phyloP scores from a whole-genome alignment of 1,139 yeast species.

The Taphrina pruni region DNA sequence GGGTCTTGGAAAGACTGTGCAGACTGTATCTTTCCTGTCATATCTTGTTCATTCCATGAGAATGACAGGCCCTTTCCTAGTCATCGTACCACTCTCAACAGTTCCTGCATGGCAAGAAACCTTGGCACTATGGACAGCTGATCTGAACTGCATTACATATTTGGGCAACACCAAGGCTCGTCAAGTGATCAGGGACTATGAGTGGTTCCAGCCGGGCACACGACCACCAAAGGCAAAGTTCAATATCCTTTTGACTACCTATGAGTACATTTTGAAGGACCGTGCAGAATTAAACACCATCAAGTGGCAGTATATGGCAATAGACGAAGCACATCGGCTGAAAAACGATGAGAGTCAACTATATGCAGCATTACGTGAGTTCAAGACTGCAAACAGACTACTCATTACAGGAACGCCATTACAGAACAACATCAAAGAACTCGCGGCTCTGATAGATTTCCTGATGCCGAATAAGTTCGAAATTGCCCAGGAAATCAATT shows the following conservation, averaged over 20 bases:
- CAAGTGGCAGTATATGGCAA: conserved; percentile 96
- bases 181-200: conserved; percentile 79
- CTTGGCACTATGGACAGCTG: conserved; percentile 97
- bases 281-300: conserved; percentile 76
- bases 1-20: conserved; percentile 99
- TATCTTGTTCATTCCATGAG: conserved; percentile 94
- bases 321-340: conserved; percentile 96
- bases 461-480: conserved; percentile 91
- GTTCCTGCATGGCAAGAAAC: conserved; percentile 99
- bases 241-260: conserved; percentile 86
- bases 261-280: conserved; percentile 93
- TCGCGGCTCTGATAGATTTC: conserved; percentile 92
- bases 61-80: conserved; percentile 95
- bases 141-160: conserved; percentile 86
- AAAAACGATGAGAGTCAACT: conserved; percentile 93
- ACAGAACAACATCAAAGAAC: conserved; percentile 92
- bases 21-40: conserved; percentile 89
- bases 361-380: conserved; percentile 82
- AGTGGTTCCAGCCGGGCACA: conserved; percentile 69
- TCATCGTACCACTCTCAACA: conserved; percentile 95
- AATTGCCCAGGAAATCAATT: conserved; percentile 93
- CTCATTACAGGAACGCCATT: conserved; percentile 97
- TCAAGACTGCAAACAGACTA: conserved; percentile 81
- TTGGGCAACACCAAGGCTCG: conserved; percentile 91
- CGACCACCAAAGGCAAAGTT: conserved; percentile 73